Evolutionary conservation across 2,329 filamentous ascomycete genomes (phyloP).

Genomic region (Microsporum canis): DNA sequence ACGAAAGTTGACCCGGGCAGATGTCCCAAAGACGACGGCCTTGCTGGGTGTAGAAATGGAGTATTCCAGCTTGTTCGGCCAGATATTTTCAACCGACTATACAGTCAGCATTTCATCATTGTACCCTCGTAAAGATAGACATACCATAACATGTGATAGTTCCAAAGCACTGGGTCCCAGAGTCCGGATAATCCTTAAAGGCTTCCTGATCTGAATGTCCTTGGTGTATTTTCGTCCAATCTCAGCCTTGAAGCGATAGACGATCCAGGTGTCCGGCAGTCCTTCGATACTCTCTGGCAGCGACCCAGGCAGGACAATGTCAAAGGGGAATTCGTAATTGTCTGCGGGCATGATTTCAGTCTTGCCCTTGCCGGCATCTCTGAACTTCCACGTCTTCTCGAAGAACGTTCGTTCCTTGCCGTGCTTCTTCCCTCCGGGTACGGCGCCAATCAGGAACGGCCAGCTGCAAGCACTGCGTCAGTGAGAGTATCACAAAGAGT

Average conservation of each 20-base stretch:
- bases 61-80: constrained; percentile 96
- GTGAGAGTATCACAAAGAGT: not conserved
- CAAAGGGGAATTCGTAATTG: constrained; percentile 78
- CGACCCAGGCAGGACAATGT: constrained; percentile 56
- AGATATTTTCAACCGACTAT: constrained; percentile 76
- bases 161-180: constrained; percentile 65
- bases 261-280: constrained; percentile 70
- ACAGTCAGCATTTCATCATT: not conserved
- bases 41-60: constrained; percentile 88
- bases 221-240: constrained; percentile 83
- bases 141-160: constrained; percentile 70
- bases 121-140: constrained; percentile 6
- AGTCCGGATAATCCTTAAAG: constrained; percentile 65
- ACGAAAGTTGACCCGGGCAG: constrained; percentile 70
- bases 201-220: constrained; percentile 70
- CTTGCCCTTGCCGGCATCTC: constrained; percentile 39
- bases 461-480: constrained; percentile 14
- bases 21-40: constrained; percentile 86
- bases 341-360: constrained; percentile 53
- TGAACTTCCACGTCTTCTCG: constrained; percentile 61
- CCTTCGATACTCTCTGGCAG: constrained; percentile 83
- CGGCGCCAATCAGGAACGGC: constrained; percentile 20
- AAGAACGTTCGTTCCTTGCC: constrained; percentile 45
- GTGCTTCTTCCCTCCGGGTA: constrained; percentile 27
- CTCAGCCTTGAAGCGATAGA: constrained; percentile 84